Base-by-base conservation (phyloP, 257 asterid genomes). In the Solanum medicagineum region DNA sequence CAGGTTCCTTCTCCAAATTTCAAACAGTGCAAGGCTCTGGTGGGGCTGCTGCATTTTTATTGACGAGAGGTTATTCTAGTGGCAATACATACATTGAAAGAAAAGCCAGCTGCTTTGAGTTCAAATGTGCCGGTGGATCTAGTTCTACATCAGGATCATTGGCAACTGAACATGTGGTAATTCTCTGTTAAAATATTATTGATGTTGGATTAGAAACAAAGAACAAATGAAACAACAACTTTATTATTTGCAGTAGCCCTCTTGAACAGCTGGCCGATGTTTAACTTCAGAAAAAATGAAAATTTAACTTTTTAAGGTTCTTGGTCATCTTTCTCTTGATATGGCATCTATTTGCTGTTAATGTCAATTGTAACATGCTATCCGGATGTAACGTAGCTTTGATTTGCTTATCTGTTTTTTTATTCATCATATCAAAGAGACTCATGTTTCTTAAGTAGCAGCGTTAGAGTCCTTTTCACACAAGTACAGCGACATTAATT, bases 1-100 rank as follows among this genome's bases (percentile, higher is more conserved):
- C 98, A 22, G 99, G 99, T 53, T 94, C 98, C 81, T 90, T 95
- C 90, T 96, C 92, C 89, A 90, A 91, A 87, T 87, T 91, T 85
- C 95, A 91, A 84, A 75, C 89, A 87, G 91, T 92, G 97, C 97
- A 90, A 90, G 89, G 92, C 80, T 90, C 95, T 86, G 87, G 92
- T 87, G 92, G 88, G 81, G 90, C 87, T 85, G 85, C 94, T 29
- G 89, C 90, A 26, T 79, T 90, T 80, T 85, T 89, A 14, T 74
- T 83, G 65, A 77, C 65, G 11, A 77, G 83, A 77, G 83, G 83
- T 51, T 77, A 26, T 85, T 93, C 84, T 59, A 81, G 65, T 84
- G 83, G 87, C 85, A 91, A 75, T 69, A 45, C 86, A 16, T 80
- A 81, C 55, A 90, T 86, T 69, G 93, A 91, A 81, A 85, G 83